These are phyloP conservation scores for Blastocystis hominis DNA, from an alignment of 352 stramenopile species.

Conservation along the genomic window DNA sequence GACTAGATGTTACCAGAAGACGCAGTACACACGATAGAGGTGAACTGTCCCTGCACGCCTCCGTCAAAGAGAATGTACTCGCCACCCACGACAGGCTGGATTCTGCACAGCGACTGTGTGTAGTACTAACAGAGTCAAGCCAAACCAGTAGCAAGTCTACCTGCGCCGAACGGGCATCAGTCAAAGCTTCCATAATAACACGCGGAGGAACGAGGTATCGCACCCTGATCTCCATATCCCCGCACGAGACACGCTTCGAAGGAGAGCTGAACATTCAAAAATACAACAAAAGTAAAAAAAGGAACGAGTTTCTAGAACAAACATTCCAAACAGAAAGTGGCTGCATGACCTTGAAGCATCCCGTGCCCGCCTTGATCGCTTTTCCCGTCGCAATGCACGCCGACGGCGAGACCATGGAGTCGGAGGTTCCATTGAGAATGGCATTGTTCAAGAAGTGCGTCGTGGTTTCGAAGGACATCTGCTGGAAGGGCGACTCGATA, in stretches of 20 bases:
- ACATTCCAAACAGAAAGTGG: conserved; percentile 16
- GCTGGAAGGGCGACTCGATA: conserved; percentile 85
- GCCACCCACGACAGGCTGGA: neutral
- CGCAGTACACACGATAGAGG: neutral
- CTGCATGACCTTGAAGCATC: conserved; percentile 33
- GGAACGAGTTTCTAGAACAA: neutral
- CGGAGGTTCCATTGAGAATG: conserved; percentile 71
- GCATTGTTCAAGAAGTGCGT: conserved; percentile 93
- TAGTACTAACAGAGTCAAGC: neutral
- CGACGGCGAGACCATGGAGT: conserved; percentile 38
- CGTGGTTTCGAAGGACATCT: conserved; percentile 99
- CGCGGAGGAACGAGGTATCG: conserved; percentile 8
- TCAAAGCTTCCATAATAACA: conserved; percentile 24
- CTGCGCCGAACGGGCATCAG: conserved; percentile 3
- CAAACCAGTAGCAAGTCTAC: neutral
- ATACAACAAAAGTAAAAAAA: neutral
- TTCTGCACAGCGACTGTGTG: conserved; percentile 17
- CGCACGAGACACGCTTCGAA: neutral
- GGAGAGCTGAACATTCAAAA: neutral
- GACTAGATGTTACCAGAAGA: neutral
- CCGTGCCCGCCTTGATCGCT: conserved; percentile 53
- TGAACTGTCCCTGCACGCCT: conserved; percentile 9
- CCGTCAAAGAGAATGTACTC: conserved; percentile 2
- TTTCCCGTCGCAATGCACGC: conserved; percentile 51
- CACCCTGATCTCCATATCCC: neutral